A percentile compares a stretch with the other conserved stretches of the same genome.
These are phyloP conservation scores for Cladosporium sp. DNA, from an alignment of 2,329 filamentous ascomycete species.

Conservation along the genomic window DNA sequence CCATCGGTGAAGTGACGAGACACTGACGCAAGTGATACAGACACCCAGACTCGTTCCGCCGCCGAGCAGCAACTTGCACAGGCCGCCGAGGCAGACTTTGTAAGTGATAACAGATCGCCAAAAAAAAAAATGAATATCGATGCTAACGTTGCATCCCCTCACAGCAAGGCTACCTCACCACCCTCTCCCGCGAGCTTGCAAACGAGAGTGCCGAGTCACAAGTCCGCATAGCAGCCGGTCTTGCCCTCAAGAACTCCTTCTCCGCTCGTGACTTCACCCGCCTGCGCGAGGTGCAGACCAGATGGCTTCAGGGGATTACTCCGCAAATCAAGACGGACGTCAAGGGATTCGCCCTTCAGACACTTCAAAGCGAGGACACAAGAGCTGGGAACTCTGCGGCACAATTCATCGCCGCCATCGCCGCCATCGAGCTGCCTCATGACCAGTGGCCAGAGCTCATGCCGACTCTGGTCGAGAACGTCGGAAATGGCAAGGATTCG, in stretches of 20 bases:
- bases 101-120: constrained; percentile 49
- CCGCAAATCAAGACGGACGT: constrained; percentile 78
- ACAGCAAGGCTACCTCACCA: constrained; percentile 87
- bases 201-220: constrained; percentile 79
- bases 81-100: constrained; percentile 93
- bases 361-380: constrained; percentile 71
- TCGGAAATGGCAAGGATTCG: constrained; percentile 78
- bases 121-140: constrained; percentile 9
- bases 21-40: constrained; percentile 47
- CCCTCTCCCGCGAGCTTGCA: constrained; percentile 88
- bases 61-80: constrained; percentile 88
- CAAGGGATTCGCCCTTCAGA: constrained; percentile 87
- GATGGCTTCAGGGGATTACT: constrained; percentile 85
- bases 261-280: constrained; percentile 84
- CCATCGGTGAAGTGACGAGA: background rate
- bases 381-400: constrained; percentile 86
- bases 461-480: constrained; percentile 83
- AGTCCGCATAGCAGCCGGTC: constrained; percentile 89
- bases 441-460: constrained; percentile 93
- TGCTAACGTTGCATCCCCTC: constrained; percentile 14
- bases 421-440: constrained; percentile 87
- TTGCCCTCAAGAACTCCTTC: constrained; percentile 98
- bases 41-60: constrained; percentile 82
- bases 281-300: constrained; percentile 83
- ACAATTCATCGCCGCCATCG: constrained; percentile 93